Conservation (phyloP, 371 early-diverging fungal genomes). For the Circinella minor region DNA sequence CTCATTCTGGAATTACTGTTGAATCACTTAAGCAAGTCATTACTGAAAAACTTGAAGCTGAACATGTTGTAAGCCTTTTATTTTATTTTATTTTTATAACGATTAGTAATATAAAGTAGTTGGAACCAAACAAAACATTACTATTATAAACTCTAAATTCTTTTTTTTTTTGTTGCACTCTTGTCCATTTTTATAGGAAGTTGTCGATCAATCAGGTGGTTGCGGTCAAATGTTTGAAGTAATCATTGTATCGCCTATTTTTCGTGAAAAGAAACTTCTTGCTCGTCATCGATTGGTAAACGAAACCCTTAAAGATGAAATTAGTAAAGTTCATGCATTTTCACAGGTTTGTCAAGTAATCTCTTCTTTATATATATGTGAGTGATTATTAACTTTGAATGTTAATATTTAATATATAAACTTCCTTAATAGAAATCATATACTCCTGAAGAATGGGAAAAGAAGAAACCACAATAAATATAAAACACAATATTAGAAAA, state of each 20-base stretch:
- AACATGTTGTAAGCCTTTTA: slow-evolving; percentile 59
- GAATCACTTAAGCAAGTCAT: slow-evolving; percentile 59
- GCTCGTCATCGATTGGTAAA: slow-evolving; percentile 83
- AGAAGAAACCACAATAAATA: slow-evolving; percentile 33
- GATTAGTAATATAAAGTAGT: no score
- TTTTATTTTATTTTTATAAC: no score
- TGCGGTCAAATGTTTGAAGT: slow-evolving; percentile 86
- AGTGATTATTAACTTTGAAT: background rate
- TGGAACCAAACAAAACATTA: no score
- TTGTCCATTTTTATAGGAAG: slow-evolving; percentile 34
- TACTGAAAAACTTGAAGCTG: slow-evolving; percentile 57
- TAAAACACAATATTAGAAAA: no score
- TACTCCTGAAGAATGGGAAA: slow-evolving; percentile 74
- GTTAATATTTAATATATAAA: background rate
- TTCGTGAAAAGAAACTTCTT: slow-evolving; percentile 73
- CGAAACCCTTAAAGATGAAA: slow-evolving; percentile 76
- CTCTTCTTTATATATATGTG: background rate
- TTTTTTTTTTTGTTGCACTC: no score
- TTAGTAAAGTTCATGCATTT: slow-evolving; percentile 81
- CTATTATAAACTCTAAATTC: no score
- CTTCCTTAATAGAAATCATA: slow-evolving; percentile 61
- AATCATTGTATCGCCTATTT: slow-evolving; percentile 71
- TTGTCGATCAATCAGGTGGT: slow-evolving; percentile 66
- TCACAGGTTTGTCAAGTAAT: slow-evolving; percentile 64
- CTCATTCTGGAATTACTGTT: slow-evolving; percentile 52